Evolutionary conservation across 495 filamentous ascomycete genomes (phyloP).

Genomic region (Penicillium waksmanii): DNA sequence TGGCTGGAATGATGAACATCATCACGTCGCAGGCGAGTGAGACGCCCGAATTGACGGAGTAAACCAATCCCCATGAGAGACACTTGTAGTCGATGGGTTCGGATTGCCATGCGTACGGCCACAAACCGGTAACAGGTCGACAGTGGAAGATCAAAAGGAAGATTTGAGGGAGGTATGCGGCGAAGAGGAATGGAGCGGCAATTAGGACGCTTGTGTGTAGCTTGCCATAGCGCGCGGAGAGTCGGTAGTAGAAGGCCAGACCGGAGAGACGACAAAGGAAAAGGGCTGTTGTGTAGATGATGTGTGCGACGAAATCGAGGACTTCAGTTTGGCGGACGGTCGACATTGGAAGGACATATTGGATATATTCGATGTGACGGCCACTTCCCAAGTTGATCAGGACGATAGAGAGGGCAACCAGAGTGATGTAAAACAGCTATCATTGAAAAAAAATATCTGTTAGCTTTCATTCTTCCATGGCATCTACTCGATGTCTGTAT

Average conservation of each 20-base stretch:
- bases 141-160: constrained; percentile 52
- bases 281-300: constrained; percentile 51
- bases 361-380: constrained; percentile 50
- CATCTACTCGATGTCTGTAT: background rate
- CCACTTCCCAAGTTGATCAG: constrained; percentile 50
- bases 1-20: constrained; percentile 47
- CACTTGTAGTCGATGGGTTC: constrained; percentile 37
- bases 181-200: constrained; percentile 38
- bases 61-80: constrained; percentile 48
- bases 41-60: constrained; percentile 46
- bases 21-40: constrained; percentile 48
- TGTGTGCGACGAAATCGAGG: constrained; percentile 48
- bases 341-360: constrained; percentile 44
- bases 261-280: constrained; percentile 51
- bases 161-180: constrained; percentile 44
- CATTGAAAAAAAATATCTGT: background rate
- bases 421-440: constrained; percentile 37
- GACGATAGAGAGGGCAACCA: constrained; percentile 42
- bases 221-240: constrained; percentile 36
- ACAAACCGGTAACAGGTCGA: constrained; percentile 49
- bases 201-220: constrained; percentile 38
- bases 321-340: constrained; percentile 43
- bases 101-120: constrained; percentile 48
- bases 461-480: constrained; percentile 4
- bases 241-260: constrained; percentile 51